Evolutionary conservation across 768 basidiomycete species (phyloP), one percentile per base, ranked within the genome.

Genomic region (Macrolepiota albuminosa): DNA sequence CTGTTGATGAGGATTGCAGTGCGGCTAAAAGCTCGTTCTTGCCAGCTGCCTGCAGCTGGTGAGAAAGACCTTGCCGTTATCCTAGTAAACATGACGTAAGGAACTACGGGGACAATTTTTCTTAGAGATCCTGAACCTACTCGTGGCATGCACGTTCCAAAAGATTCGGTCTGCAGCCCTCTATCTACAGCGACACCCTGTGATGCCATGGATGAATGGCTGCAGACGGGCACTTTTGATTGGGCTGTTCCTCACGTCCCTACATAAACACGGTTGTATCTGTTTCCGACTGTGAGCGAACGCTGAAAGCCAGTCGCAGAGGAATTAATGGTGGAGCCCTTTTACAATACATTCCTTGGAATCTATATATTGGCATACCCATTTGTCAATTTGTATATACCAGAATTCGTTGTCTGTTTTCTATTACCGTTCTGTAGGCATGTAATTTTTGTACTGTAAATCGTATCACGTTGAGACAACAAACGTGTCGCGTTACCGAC

Each of bases 11-110:
- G 56, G 39, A 64, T 57, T 56, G 42, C 64, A 93, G 91, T 98
- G 64, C 91, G 95, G 16, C 77, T 98, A 62, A 96, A 95, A 71
- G 92, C 95, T 16, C 86, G 93, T 18, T 87, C 92, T 13, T 81
- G 92, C 66, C 89, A 94, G 62, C 79, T 98, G 37, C 83, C 89
- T 54, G 92, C 91, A 37, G 91, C 90, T 9, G 86, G 85, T 70
- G 93, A 97, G 75, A 89, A 84, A 68, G 95, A 95, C 63, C 78
- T 98, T 63, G 91, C 87, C 3, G 70, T 78, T 49, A 81, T 96
- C 58, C 77, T 96, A 10, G 64, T 64, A 1, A 63, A 65, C 29
- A 56, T 61, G 40, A 63, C 59, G 58, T 68, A 48, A 33, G 5
- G 53, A 6, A 4, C n/a, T 14, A 9, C 50, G 6, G 50, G 34